These are phyloP conservation scores for Globisporangium nunn DNA, from an alignment of 352 stramenopile species.

Conservation along the genomic window DNA sequence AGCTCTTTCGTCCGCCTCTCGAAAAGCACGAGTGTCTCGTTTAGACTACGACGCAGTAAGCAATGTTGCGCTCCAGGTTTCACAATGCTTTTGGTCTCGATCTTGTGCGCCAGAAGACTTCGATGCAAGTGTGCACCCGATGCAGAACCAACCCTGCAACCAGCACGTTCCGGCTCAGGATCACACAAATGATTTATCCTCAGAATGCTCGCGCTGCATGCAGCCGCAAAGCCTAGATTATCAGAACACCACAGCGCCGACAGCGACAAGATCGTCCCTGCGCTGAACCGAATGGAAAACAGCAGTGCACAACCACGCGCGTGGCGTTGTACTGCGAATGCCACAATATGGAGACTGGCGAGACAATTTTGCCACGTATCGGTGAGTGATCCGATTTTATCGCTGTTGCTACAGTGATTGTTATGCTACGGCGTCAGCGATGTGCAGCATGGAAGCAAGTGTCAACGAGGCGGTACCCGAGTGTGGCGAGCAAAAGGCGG, in stretches of 20 bases:
- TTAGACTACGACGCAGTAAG: background rate
- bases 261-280: constrained; percentile 4
- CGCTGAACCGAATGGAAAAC: constrained; percentile 14
- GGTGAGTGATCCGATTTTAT: too few relatives aligned
- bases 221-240: background rate
- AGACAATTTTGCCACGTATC: background rate
- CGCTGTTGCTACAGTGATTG: background rate
- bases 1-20: constrained; percentile 8
- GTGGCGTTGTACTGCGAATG: background rate
- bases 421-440: too few relatives aligned
- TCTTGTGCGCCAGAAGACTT: background rate
- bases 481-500: background rate
- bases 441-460: background rate
- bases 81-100: background rate
- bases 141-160: background rate
- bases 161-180: background rate
- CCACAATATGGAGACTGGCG: background rate
- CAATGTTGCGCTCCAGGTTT: background rate
- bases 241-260: constrained; percentile 18
- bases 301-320: background rate
- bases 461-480: background rate
- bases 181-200: background rate
- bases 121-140: background rate
- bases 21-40: constrained; percentile 1
- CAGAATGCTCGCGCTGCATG: background rate